Conservation (phyloP, 139 green algal genomes). For the Tetratostichococcus sp. region DNA sequence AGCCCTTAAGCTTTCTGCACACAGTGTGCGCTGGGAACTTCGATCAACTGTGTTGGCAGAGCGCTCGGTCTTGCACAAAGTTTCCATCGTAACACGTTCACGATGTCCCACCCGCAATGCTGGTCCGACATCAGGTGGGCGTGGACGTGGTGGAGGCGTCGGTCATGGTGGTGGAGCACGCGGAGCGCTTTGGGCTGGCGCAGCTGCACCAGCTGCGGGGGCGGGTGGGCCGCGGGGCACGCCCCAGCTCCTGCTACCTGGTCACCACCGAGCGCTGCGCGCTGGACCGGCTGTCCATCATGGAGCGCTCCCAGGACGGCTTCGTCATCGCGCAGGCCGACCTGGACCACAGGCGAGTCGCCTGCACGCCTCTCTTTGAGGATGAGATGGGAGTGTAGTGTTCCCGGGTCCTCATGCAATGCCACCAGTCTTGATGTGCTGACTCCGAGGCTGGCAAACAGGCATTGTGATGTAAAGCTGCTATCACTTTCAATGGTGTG, state of each 20-base stretch:
- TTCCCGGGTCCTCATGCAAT: too few species aligned
- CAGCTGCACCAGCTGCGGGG: conserved; percentile 94
- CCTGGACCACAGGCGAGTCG: conserved; percentile 50
- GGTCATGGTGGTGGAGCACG: conserved; percentile 90
- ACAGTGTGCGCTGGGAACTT: too few species aligned
- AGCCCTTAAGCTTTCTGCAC: too few species aligned
- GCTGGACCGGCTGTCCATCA: conserved; percentile 35
- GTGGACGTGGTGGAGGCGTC: conserved; percentile 86
- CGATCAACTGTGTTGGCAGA: too few species aligned
- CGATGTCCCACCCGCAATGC: too few species aligned
- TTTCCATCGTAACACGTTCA: too few species aligned
- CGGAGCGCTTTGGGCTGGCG: conserved; percentile 89
- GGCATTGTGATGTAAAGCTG: too few species aligned
- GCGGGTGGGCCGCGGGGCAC: conserved; percentile 15
- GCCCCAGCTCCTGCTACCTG: conserved; percentile 20
- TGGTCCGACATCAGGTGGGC: conserved; percentile 39
- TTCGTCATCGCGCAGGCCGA: conserved; percentile 80
- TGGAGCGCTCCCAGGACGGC: conserved; percentile 62
- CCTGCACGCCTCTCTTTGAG: conserved; percentile 20
- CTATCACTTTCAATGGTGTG: too few species aligned
- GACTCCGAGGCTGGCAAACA: too few species aligned
- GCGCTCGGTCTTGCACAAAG: too few species aligned
- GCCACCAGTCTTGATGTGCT: too few species aligned
- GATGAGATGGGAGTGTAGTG: too few species aligned
- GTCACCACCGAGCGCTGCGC: not conserved